Conservation (phyloP, 1,284 basidiomycete species). For the Heterobasidion irregulare region DNA sequence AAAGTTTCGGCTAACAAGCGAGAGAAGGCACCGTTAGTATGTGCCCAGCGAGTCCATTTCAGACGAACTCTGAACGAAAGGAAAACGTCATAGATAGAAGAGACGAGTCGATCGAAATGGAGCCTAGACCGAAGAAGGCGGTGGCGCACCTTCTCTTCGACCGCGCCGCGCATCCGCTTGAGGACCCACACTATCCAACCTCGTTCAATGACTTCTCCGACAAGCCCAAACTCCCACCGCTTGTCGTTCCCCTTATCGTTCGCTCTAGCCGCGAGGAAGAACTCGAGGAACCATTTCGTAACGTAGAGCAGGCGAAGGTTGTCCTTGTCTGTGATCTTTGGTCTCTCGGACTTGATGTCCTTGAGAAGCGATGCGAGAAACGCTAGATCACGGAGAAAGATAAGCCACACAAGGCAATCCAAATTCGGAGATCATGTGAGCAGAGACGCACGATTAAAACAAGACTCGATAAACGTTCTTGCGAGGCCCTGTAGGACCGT, state of each 20-base stretch:
- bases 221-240: conserved; percentile 63
- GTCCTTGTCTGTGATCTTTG: conserved; percentile 87
- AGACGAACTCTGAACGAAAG: not conserved
- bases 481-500: conserved; percentile 61
- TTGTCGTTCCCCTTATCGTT: conserved; percentile 27
- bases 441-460: conserved; percentile 73
- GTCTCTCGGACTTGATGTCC: conserved; percentile 86
- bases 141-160: conserved; percentile 77
- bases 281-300: conserved; percentile 84
- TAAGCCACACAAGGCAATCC: not conserved
- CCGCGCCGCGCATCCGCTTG: conserved; percentile 77
- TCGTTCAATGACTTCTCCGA: conserved; percentile 81
- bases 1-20: conserved; percentile 65
- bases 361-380: conserved; percentile 81
- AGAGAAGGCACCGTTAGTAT: not conserved
- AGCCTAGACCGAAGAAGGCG: not conserved
- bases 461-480: conserved; percentile 65
- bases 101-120: not conserved
- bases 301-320: conserved; percentile 79
- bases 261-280: conserved; percentile 60
- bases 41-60: not conserved
- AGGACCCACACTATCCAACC: conserved; percentile 85
- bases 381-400: conserved; percentile 31
- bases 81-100: not conserved
- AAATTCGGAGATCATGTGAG: not conserved